Evolutionary conservation across 1,139 yeast genomes (phyloP).

Genomic region (Protomyces macrosporus): DNA sequence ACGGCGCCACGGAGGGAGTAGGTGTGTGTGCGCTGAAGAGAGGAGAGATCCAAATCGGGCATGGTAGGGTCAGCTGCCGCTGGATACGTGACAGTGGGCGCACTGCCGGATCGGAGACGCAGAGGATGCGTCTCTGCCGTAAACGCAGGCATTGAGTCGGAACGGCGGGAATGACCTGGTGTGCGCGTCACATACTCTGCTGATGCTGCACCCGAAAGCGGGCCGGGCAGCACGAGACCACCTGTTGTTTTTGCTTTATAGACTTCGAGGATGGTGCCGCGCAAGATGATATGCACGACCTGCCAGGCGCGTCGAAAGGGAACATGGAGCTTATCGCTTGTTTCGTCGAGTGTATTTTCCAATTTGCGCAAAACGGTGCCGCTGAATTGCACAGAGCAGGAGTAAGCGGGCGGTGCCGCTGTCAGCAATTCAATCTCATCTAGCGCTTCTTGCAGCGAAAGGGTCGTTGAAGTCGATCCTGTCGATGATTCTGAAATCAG

Average conservation of each 20-base stretch:
- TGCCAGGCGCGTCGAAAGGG: constrained; percentile 16
- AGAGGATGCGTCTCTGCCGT: neutral
- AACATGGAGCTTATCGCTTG: neutral
- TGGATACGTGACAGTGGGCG: neutral
- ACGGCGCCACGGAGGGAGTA: constrained; percentile 21
- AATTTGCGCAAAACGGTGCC: constrained; percentile 7
- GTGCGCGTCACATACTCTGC: neutral
- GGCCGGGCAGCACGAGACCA: neutral
- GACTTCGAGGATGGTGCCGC: constrained; percentile 15
- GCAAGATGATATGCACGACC: neutral
- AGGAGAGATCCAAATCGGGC: neutral
- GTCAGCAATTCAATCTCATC: neutral
- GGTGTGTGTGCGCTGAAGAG: neutral
- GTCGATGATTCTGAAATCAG: neutral
- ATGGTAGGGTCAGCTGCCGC: neutral
- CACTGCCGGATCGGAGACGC: neutral
- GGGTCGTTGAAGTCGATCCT: neutral
- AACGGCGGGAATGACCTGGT: neutral
- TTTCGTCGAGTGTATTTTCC: constrained; percentile 9
- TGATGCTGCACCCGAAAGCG: neutral
- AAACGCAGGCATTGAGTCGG: neutral
- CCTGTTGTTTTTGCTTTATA: neutral
- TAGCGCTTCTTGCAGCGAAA: neutral
- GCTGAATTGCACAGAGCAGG: constrained; percentile 14
- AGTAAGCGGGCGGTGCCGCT: constrained; percentile 5